Base-by-base conservation (phyloP, 139 green algal genomes). In the Micractinium sp. region DNA sequence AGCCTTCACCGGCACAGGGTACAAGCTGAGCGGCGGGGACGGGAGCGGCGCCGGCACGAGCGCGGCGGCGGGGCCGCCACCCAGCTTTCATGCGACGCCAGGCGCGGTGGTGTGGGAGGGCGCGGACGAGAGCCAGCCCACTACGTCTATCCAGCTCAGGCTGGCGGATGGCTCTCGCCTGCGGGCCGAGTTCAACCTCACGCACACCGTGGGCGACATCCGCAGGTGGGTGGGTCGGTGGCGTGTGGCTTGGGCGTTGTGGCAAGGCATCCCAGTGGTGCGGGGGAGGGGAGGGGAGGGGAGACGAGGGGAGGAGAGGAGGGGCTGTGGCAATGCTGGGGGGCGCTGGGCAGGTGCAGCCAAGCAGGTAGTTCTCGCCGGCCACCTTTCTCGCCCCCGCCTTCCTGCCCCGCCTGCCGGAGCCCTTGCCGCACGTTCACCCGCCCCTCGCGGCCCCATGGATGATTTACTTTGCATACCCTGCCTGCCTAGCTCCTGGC, bases 91-190 rank as follows among this genome's bases (percentile, higher is more conserved):
- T 81, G 81, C 23, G 56, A n/a, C 79, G 78, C 61, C 47, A 19
- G 81, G 69, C 7, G 60, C 74, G 73, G 60, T 63, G 25, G 41
- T 47, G 0, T 98, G 96, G 96, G 83, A 90, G 78, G 97, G 96
- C 12, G 90, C 96, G 20, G 93, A 98, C 69, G 94, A 96, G 75
- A 87, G 69, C 3, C 76, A 93, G 91, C 96, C 96, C 33, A 94
- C 90, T 60, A 99, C 97, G 1, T 97, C 93, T 18, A 90, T 99
- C 47, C 96, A 98, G 95, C 89, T 99, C n/a, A 90, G 96, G 0
- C 90, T 98, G 88, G 90, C 91, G 18, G 96, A 98, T 85, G 96
- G 97, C 66, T 94, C 90, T 0, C 91, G 97, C 66, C 93, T 97
- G 93, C 94, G 96, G 38, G 96, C 96, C 0, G 90, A 95, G 73